phyloP scores from a whole-genome alignment of 768 basidiomycete species.

The Polyporus arcularius region DNA sequence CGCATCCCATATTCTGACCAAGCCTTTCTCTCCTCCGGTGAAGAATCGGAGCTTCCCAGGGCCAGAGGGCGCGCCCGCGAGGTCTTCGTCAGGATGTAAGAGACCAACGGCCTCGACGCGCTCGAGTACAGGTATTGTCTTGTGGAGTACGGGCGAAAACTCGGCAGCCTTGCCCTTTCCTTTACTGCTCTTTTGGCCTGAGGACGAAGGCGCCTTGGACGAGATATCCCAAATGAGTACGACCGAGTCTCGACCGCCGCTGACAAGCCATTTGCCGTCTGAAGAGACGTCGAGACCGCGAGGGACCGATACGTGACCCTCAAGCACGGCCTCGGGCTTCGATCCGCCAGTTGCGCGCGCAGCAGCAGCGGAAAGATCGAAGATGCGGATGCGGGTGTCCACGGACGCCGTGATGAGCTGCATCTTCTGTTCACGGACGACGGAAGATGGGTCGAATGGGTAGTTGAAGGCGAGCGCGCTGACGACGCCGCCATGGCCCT shows the following conservation, averaged over 20 bases:
- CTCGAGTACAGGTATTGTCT: slow-evolving; percentile 83
- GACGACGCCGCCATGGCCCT: slow-evolving; percentile 97
- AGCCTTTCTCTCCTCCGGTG: slow-evolving; percentile 90
- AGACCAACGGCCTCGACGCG: slow-evolving; percentile 87
- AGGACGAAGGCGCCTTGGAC: slow-evolving; percentile 17
- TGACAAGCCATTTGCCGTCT: slow-evolving; percentile 89
- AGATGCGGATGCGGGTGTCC: slow-evolving; percentile 90
- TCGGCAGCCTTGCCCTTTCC: slow-evolving; percentile 51
- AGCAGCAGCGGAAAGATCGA: slow-evolving; percentile 74
- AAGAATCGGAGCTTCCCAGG: slow-evolving; percentile 62
- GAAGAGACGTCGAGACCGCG: slow-evolving; percentile 81
- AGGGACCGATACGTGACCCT: slow-evolving; percentile 95
- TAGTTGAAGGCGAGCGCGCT: slow-evolving; percentile 88
- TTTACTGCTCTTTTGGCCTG: slow-evolving; percentile 33
- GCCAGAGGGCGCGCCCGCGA: slow-evolving; percentile 43
- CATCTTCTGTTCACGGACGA: slow-evolving; percentile 53
- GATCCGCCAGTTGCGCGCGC: slow-evolving; percentile 55
- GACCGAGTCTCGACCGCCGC: slow-evolving; percentile 91
- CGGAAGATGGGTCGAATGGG: slow-evolving; percentile 57
- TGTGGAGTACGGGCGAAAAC: slow-evolving; percentile 60
- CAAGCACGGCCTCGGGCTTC: slow-evolving; percentile 79
- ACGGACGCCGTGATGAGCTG: slow-evolving; percentile 89
- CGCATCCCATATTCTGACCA: slow-evolving; percentile 84
- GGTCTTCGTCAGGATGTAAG: slow-evolving; percentile 51
- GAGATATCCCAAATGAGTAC: slow-evolving; percentile 90